These are phyloP conservation scores for Coprinopsis marcescibilis DNA, from an alignment of 768 basidiomycete genomes.

Conservation along the genomic window DNA sequence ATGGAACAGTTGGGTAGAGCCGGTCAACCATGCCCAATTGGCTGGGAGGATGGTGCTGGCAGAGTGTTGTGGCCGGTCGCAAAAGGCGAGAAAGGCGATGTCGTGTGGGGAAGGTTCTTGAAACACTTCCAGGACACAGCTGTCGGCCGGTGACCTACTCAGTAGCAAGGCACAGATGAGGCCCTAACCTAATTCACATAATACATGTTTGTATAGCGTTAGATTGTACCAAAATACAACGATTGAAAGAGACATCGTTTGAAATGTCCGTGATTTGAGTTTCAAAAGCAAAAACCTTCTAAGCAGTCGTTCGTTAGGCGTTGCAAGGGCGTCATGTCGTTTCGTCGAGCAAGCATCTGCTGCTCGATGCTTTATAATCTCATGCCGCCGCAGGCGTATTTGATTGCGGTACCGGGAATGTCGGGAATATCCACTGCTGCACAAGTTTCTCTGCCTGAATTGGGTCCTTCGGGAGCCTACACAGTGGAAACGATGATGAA, in stretches of 20 bases:
- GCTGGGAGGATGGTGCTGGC: conserved; percentile 29
- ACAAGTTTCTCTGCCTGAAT: conserved; percentile 15
- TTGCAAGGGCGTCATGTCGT: no score
- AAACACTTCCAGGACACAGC: conserved; percentile 27
- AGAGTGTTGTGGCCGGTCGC: conserved; percentile 29
- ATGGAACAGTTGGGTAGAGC: conserved; percentile 21
- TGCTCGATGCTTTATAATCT: no score
- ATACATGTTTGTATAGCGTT: no score
- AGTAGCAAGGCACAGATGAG: no score
- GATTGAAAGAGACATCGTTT: no score
- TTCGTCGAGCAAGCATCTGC: no score
- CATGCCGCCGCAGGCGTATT: no score
- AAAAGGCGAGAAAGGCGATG: conserved; percentile 23
- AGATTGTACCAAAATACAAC: no score
- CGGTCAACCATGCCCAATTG: conserved; percentile 22
- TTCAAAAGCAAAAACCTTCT: no score
- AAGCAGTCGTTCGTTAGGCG: no score
- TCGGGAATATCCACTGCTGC: not conserved
- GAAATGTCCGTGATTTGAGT: no score
- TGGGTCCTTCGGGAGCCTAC: conserved; percentile 68
- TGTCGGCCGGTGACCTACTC: conserved; percentile 12
- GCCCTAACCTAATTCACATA: no score
- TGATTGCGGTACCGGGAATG: not conserved
- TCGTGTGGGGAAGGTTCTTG: conserved; percentile 30
- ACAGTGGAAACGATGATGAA: conserved; percentile 3